Base-by-base conservation (phyloP, 177 flowering plant species). In the Telopea speciosissima region DNA sequence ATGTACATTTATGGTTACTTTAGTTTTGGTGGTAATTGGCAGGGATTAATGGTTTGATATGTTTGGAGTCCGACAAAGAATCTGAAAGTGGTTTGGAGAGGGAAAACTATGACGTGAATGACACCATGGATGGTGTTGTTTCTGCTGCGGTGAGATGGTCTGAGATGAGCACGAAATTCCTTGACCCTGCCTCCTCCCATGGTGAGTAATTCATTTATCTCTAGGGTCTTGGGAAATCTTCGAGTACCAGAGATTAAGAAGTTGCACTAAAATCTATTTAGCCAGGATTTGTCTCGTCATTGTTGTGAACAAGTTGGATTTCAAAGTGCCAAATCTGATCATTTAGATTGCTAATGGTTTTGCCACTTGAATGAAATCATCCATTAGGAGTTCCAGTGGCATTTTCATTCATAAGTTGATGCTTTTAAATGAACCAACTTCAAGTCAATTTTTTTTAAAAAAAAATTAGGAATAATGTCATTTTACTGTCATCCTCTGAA, bases 41-140 rank as follows among this genome's bases (percentile, higher is more conserved):
- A 83, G 90, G 85, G 67, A 70, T 74, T 65, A 75, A 71, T 67
- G 79, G 86, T 62, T 65, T 83, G 72, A 86, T 91, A 73, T 80
- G 80, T 68, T 77, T 91, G 81, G 97, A 83, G 72, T 91, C 93
- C 10, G 95, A 90, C 68, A 79, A 82, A 63, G 95, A 87, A 72
- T 81, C 82, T 62, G 90, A 84, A 73, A 56, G 74, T 68, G 76
- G 72, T 25, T 31, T 36, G 62, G 68, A 62, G 26, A 67, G 67
- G 67, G 75, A 73, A 60, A 72, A 24, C 3, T 52, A 24, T 56
- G 54, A 77, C 72, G 78, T 68, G 65, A 77, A 72, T 58, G 80
- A 73, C 66, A 65, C 73, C 2, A 54, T 28, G 61, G 70, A 24
- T 72, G 16, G 23, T 72, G 16, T 72, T 67, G 74, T 45, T 54